Evolutionary conservation across 495 filamentous ascomycete species (phyloP), one percentile per base, ranked within the genome.

Genomic region (Neurospora pannonica): DNA sequence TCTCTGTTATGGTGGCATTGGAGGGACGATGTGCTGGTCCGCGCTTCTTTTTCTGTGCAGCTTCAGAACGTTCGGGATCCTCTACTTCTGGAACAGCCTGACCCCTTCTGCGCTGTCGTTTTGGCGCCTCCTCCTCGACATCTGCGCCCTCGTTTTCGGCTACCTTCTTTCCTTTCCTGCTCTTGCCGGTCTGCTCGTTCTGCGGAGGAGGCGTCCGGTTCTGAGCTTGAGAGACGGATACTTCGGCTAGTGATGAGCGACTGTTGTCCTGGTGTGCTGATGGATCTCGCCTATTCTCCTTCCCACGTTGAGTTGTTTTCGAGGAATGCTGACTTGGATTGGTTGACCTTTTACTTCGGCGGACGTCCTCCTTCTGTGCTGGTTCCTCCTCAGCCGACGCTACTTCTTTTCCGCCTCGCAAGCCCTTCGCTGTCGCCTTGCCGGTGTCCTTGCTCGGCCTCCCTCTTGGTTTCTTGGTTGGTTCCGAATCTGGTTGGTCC

Each of bases 201-300:
- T 46, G 69, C 19, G 40, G 39, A 36, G 71, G 31, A 0, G 42
- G n/a, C 11, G 42, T 5, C 70, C 75, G 72, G 70, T 79, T 78
- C 34, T 82, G 80, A 1, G 74, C 74, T 46, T 75, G 71, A 4
- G 78, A 77, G 24, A 77, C 67, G 9, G 80, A 69, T 0, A 79
- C 67, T 40, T 83, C 80, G 31, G 73, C 72, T 0, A 83, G 54
- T 2, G 77, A 75, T 4, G 73, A 71, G 6, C 79, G 76, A n/a
- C 72, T 71, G 15, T 73, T 76, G n/a, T 75, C 73, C 31, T 21
- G 40, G n/a, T 75, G 74, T 38, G 67, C 31, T 3, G 71, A 38
- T 8, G 28, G 60, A 7, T 38, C 72, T 9, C 60, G 28, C n/a
- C 70, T 62, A 19, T 31, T n/a, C 24, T 28, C 71, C 73, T 73